phyloP scores from a whole-genome alignment of 371 early-diverging fungal species.

The Rhizopus stolonifer region DNA sequence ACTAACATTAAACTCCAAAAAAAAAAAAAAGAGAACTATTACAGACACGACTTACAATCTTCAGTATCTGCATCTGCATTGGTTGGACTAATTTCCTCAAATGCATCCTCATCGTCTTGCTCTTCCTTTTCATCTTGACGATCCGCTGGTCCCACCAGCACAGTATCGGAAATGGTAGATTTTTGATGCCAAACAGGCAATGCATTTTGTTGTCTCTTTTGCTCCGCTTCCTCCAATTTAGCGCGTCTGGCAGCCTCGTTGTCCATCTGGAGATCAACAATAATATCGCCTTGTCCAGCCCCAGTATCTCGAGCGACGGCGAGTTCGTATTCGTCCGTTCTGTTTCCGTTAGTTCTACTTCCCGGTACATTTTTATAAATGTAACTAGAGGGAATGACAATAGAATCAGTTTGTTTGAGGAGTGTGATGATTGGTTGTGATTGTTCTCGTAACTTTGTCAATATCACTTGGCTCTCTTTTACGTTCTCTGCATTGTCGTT shows the following conservation, averaged over 20 bases:
- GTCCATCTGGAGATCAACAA: conserved; percentile 78
- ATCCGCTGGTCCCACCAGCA: conserved; percentile 34
- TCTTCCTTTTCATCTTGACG: conserved; percentile 40
- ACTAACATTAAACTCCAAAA: neutral
- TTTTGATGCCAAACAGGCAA: conserved; percentile 81
- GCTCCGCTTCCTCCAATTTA: conserved; percentile 68
- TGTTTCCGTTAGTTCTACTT: conserved; percentile 22
- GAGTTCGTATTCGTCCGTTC: conserved; percentile 56
- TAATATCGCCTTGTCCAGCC: conserved; percentile 69
- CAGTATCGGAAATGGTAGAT: conserved; percentile 62
- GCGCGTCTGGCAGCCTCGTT: conserved; percentile 67
- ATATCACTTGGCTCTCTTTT: conserved; percentile 41
- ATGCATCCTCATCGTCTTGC: conserved; percentile 40
- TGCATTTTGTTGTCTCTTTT: conserved; percentile 77
- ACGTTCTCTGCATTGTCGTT: conserved; percentile 68
- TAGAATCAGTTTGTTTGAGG: conserved; percentile 78
- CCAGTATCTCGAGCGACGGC: conserved; percentile 76
- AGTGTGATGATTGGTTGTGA: conserved; percentile 79
- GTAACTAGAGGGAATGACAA: conserved; percentile 65
- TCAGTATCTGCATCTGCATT: conserved; percentile 49
- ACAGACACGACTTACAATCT: conserved; percentile 55
- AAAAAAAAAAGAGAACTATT: neutral
- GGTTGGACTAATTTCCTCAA: conserved; percentile 34
- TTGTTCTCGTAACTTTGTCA: conserved; percentile 72
- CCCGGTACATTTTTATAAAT: conserved; percentile 40